Conservation (phyloP, 306 rosid genomes). For the Gleditsia sinensis region DNA sequence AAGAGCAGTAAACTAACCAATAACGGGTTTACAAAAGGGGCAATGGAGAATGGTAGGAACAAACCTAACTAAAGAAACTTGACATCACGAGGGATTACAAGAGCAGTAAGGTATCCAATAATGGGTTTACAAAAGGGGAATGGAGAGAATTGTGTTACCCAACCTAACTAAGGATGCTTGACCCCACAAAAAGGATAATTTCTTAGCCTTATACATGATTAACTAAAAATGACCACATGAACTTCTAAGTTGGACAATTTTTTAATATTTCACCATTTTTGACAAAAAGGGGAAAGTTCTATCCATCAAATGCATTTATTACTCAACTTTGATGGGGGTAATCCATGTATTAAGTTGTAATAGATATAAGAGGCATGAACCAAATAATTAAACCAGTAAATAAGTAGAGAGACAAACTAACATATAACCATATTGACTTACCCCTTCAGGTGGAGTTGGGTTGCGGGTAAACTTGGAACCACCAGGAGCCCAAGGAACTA, state of each 20-base stretch:
- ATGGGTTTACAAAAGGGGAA: background rate
- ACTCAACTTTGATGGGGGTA: background rate
- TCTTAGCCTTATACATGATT: background rate
- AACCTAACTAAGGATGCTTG: background rate
- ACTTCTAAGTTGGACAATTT: background rate
- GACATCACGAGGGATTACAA: background rate
- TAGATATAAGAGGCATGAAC: background rate
- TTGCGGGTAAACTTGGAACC: constrained; percentile 94
- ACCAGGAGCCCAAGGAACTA: constrained; percentile 99
- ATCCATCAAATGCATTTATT: constrained; percentile 8
- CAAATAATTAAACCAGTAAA: background rate
- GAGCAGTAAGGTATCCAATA: background rate
- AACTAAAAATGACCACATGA: background rate
- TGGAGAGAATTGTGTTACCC: background rate
- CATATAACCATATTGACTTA: constrained; percentile 40
- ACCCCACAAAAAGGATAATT: background rate
- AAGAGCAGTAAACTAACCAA: background rate
- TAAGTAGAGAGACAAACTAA: background rate
- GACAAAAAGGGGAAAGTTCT: background rate
- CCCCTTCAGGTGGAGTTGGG: constrained; percentile 94
- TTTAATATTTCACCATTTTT: background rate
- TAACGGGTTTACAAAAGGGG: background rate
- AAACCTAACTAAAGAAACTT: background rate
- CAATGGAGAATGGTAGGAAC: background rate
- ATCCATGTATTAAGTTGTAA: background rate